Base-by-base conservation (phyloP, 345 rosid genomes). In the Pistacia integerrima region DNA sequence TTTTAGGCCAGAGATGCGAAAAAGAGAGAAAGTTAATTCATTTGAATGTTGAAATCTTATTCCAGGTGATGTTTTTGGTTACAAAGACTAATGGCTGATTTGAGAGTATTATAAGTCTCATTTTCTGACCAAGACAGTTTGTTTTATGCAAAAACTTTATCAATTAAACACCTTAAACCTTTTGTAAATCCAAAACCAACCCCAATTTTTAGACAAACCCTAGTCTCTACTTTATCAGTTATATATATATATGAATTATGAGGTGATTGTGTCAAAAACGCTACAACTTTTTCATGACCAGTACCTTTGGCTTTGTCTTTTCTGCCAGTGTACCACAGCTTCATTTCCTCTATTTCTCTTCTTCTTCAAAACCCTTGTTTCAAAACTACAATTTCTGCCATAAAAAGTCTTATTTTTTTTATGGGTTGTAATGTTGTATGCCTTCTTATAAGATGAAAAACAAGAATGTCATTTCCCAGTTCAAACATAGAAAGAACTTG, bases 401-500 rank as follows among this genome's bases (percentile, higher is more conserved):
- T 55, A 11, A 60, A 60, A 54, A 17, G 59, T 25, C 35, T 82
- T 80, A 2, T 54, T 14, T 54, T 54, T 49, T 7, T 7, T 7
- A 41, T 41, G 46, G 46, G 46, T 41, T 41, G 25, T 25, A 25
- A 25, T 25, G 25, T 25, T 25, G 9, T 41, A 7, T 41, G 46
- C 6, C 46, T 41, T 30, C 33, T 2, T 25, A 25, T 25, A 30
- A 1, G 33, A 30, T 30, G 33, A 30, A 30, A 30, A 41, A 41
- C 6, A 7, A 41, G 10, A 83, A 81, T 46, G 85, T 80, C 1
- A 74, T 84, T 41, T 64, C 77, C 1, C 56, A 84, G 70, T 87
- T 88, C 73, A 79, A 70, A 75, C 85, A 84, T 51, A 87, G 88
- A 44, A 84, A 78, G 36, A 74, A 72, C 54, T 73, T 82, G 13